Conservation (phyloP, 176 grass and related monocot genomes). For the Triticum turgidum region DNA sequence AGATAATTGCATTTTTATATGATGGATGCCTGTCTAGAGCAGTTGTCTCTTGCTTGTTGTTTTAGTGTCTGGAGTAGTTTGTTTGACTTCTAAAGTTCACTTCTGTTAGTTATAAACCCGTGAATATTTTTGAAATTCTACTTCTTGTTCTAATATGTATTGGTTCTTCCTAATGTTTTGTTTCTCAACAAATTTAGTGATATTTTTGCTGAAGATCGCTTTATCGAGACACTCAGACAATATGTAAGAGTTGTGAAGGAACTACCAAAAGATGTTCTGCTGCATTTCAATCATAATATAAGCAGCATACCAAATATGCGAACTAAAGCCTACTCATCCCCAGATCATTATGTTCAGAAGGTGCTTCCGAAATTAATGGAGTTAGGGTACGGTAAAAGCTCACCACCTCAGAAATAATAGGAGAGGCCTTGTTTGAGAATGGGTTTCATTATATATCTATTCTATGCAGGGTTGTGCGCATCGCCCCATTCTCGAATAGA, state of each 20-base stretch:
- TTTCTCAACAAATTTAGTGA: slow-evolving; percentile 85
- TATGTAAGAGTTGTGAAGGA: slow-evolving; percentile 79
- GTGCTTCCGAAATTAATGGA: slow-evolving; percentile 82
- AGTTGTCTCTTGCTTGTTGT: background rate
- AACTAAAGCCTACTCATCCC: slow-evolving; percentile 83
- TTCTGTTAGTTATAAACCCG: background rate
- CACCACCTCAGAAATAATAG: background rate
- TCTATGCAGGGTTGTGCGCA: slow-evolving; percentile 72
- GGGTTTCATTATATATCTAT: slow-evolving; percentile 32
- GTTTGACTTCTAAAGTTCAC: background rate
- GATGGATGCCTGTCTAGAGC: background rate
- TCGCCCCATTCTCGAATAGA: slow-evolving; percentile 96
- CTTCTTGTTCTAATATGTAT: background rate
- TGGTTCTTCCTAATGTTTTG: slow-evolving; percentile 26
- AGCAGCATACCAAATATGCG: slow-evolving; percentile 94
- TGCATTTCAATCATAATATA: slow-evolving; percentile 77
- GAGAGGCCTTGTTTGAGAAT: slow-evolving; percentile 15
- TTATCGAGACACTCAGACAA: slow-evolving; percentile 67
- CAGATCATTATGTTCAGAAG: slow-evolving; percentile 73
- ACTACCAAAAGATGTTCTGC: slow-evolving; percentile 70
- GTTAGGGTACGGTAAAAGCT: slow-evolving; percentile 59
- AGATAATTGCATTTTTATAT: background rate
- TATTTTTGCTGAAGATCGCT: slow-evolving; percentile 92
- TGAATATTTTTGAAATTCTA: background rate
- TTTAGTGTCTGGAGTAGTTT: background rate